phyloP scores from a whole-genome alignment of 768 basidiomycete genomes.

The Lyophyllum atratum region DNA sequence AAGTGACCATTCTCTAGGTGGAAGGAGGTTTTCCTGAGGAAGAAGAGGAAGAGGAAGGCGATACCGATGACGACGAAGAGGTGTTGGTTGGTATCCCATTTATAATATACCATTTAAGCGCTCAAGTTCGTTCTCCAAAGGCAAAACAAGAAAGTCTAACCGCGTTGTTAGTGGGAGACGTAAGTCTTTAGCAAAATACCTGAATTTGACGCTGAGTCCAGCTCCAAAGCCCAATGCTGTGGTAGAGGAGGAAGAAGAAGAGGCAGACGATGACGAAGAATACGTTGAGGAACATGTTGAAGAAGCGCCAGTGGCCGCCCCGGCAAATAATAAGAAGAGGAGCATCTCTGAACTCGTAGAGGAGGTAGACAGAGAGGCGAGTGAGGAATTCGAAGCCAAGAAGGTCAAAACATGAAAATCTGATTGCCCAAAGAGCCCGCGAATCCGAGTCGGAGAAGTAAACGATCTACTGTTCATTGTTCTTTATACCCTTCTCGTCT shows the following conservation, averaged over 20 bases:
- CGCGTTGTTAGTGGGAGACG: constrained; percentile 20
- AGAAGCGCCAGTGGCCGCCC: constrained; percentile 15
- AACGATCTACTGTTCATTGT: constrained; percentile 19
- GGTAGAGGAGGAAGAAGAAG: constrained; percentile 35
- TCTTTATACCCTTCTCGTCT: constrained; percentile 20
- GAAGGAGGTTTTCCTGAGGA: constrained; percentile 15
- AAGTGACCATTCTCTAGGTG: constrained; percentile 10
- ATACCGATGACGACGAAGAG: constrained; percentile 7
- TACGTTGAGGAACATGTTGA: constrained; percentile 20
- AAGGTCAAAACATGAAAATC: constrained; percentile 39
- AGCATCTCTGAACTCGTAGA: constrained; percentile 31
- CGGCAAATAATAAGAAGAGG: constrained; percentile 35
- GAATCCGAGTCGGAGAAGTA: constrained; percentile 7
- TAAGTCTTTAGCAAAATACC: constrained; percentile 2
- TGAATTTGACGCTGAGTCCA: background rate
- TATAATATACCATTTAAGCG: background rate
- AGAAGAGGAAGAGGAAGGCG: constrained; percentile 18
- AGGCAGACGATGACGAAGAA: constrained; percentile 28
- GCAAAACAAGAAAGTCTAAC: constrained; percentile 15
- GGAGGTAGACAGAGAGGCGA: constrained; percentile 25
- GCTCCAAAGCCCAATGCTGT: constrained; percentile 27
- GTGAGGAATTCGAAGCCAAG: constrained; percentile 35
- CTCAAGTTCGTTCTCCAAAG: constrained; percentile 1
- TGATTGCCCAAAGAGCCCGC: background rate
- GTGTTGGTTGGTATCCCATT: constrained; percentile 10